Evolutionary conservation across 768 basidiomycete genomes (phyloP).

Genomic region (Cytidiella melzeri): DNA sequence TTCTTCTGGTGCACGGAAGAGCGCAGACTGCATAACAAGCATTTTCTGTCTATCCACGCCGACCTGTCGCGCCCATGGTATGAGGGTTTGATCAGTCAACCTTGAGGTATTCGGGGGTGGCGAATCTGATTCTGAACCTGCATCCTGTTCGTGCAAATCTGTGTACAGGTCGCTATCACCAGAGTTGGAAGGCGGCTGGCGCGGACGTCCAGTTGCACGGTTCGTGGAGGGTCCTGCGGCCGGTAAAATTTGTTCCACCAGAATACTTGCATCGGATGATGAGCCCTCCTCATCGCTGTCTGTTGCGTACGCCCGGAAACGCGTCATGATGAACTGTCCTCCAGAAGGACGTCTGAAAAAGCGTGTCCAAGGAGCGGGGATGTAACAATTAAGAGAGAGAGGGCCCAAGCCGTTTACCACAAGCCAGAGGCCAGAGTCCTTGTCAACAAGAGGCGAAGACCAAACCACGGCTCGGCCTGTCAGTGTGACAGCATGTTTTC

Average conservation of each 20-base stretch:
- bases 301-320: slow-evolving; percentile 60
- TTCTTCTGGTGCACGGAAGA: slow-evolving; percentile 76
- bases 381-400: no score
- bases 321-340: slow-evolving; percentile 52
- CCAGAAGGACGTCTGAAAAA: no score
- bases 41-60: slow-evolving; percentile 84
- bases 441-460: no score
- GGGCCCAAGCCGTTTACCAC: no score
- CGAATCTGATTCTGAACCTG: slow-evolving; percentile 16
- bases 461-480: no score
- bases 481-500: no score
- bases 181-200: not conserved
- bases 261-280: slow-evolving; percentile 22
- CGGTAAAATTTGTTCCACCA: slow-evolving; percentile 22
- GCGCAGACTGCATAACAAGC: slow-evolving; percentile 89
- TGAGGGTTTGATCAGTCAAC: slow-evolving; percentile 42
- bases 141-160: slow-evolving; percentile 5
- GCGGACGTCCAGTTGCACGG: not conserved
- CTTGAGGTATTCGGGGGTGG: slow-evolving; percentile 2
- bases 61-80: slow-evolving; percentile 66
- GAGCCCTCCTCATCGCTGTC: slow-evolving; percentile 51
- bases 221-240: slow-evolving; percentile 24
- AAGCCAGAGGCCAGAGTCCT: no score
- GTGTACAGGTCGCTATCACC: slow-evolving; percentile 4
- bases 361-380: no score